Base-by-base conservation (phyloP, 495 filamentous ascomycete genomes). In the Podospora tetraspora region DNA sequence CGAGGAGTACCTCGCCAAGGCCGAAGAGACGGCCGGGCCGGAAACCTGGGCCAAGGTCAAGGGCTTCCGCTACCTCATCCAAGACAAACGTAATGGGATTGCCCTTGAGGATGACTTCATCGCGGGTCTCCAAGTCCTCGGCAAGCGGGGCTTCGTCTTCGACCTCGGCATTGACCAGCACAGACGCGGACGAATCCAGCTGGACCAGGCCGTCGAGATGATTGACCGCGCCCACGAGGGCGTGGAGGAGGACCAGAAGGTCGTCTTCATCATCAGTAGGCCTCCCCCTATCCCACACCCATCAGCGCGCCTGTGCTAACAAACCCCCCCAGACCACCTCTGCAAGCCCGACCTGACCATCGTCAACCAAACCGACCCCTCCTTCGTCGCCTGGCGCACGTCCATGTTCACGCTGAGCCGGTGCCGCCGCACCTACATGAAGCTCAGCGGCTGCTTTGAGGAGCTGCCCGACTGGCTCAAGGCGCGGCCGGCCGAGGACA, bases 111-210 rank as follows among this genome's bases (percentile, higher is more conserved):
- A 82, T 3, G 77, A 74, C 0, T 94, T 94, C 72, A 81, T 92
- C 66, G 86, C 87, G 13, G 86, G 88, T n/a, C 65, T 97, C 75
- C 86, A 85, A 75, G 83, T 88, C 78, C 76, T 95, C 65, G 88
- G 91, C 12, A 77, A 79, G 70, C 78, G 85, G 69, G 81, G 86
- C 27, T 80, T 88, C 68, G 82, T 84, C 1, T 97, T 97, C 80
- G 93, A 97, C 77, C 75, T 96, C 1, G 93, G 91, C 1, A 86
- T 96, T 16, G 92, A 96, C 81, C 86, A 89, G 58, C 83, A 88
- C 68, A 82, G 84, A 58, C 84, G 86, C 24, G 92, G 92, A 29
- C 74, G 88, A 58, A 85, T 82, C 78, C 92, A 94, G 80, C 76
- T 96, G 58, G 85, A 89, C 66, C 87, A 91, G 71, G 84, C 87